Evolutionary conservation across 139 green algal species (phyloP).

Genomic region (Closterium sp.): DNA sequence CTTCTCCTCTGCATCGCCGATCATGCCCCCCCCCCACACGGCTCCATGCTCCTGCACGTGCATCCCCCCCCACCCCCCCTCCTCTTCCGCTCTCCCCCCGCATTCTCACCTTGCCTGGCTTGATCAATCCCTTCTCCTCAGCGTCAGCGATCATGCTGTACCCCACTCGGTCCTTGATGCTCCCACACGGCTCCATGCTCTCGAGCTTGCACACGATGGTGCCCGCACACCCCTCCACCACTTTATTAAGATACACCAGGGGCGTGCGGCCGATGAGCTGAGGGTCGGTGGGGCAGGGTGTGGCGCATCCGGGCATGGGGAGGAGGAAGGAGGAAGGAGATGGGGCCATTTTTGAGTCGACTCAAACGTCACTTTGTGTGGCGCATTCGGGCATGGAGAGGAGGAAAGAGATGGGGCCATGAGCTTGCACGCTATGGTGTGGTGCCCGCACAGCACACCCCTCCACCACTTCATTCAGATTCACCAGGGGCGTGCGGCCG

Average conservation of each 20-base stretch:
- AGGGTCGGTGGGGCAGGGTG: no score
- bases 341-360: no score
- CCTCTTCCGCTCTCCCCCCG: no score
- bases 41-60: neutral
- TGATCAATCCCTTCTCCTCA: slow-evolving; percentile 85
- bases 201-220: slow-evolving; percentile 38
- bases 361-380: no score
- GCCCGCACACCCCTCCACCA: slow-evolving; percentile 50
- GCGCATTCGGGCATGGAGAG: no score
- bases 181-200: slow-evolving; percentile 42
- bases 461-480: neutral
- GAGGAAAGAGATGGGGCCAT: no score
- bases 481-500: no score
- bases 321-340: no score
- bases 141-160: slow-evolving; percentile 87
- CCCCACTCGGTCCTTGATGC: slow-evolving; percentile 38
- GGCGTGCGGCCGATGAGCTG: slow-evolving; percentile 85
- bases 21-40: no score
- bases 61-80: neutral
- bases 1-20: no score
- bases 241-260: slow-evolving; percentile 86
- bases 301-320: no score
- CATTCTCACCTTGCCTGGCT: slow-evolving; percentile 68
- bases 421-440: neutral
- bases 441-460: neutral